Conservation (phyloP, 2,329 filamentous ascomycete species). For the Botrytis aclada region DNA sequence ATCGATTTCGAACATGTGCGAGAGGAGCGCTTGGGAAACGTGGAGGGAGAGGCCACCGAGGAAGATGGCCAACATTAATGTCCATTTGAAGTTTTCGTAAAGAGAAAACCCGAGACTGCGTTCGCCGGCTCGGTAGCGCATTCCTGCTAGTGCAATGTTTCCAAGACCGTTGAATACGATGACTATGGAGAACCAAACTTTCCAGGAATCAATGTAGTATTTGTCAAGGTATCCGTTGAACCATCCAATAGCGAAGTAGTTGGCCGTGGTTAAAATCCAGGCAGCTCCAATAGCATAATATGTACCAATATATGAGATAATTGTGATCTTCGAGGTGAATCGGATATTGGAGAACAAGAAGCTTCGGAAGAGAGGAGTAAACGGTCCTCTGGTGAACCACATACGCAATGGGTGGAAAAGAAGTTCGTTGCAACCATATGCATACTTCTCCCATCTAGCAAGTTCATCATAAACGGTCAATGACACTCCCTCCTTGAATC, state of each 20-base stretch:
- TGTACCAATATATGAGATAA: constrained; percentile 74
- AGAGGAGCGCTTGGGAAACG: constrained; percentile 73
- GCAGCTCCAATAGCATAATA: constrained; percentile 77
- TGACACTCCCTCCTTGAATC: constrained; percentile 80
- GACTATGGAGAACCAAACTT: constrained; percentile 77
- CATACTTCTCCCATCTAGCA: constrained; percentile 83
- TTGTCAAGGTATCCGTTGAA: constrained; percentile 75
- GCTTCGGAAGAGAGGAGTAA: constrained; percentile 72
- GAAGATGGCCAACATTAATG: constrained; percentile 72
- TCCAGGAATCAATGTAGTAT: constrained; percentile 76
- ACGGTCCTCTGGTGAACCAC: constrained; percentile 71
- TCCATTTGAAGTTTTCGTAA: constrained; percentile 70
- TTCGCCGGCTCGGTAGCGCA: constrained; percentile 70
- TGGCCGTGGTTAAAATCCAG: constrained; percentile 69
- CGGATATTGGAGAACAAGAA: constrained; percentile 73
- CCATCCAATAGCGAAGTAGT: constrained; percentile 76
- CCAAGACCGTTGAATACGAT: constrained; percentile 74
- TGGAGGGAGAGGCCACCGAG: constrained; percentile 78
- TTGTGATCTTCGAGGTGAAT: constrained; percentile 71
- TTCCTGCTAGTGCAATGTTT: constrained; percentile 67
- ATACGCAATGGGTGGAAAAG: constrained; percentile 74
- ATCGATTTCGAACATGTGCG: constrained; percentile 81
- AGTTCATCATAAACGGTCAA: constrained; percentile 82
- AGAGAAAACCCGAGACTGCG: constrained; percentile 54
- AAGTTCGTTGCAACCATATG: constrained; percentile 79